Percentiles rank a stretch among this genome's conserved stretches.
phyloP scores from a whole-genome alignment of 257 asterid species.

The Solanum etuberosum region DNA sequence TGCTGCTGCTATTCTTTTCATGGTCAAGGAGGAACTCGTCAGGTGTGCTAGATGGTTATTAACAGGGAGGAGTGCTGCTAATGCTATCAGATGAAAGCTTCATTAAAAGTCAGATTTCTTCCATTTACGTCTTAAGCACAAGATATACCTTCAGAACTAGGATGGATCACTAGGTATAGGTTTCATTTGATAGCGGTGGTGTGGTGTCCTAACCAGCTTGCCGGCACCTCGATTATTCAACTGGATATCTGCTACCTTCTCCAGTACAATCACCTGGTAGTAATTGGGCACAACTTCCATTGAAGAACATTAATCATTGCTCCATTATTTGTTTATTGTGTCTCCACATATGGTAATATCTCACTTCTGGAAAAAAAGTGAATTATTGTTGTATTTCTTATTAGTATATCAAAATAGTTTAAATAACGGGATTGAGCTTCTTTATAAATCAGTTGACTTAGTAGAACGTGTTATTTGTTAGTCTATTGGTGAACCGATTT shows the following conservation, averaged over 20 bases:
- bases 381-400: neutral
- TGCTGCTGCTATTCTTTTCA: slow-evolving; percentile 94
- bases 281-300: neutral
- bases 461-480: neutral
- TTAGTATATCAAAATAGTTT: neutral
- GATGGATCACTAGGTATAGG: neutral
- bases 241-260: neutral
- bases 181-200: neutral
- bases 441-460: neutral
- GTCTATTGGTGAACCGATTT: neutral
- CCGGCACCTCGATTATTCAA: neutral
- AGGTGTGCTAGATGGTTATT: slow-evolving; percentile 72
- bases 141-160: neutral
- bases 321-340: neutral
- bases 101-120: neutral
- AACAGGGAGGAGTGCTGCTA: slow-evolving; percentile 21
- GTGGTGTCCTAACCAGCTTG: neutral
- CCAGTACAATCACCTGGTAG: neutral
- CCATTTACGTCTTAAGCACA: neutral
- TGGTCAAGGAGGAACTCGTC: slow-evolving; percentile 96
- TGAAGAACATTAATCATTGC: neutral
- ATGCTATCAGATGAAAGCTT: slow-evolving; percentile 16
- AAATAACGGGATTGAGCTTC: neutral
- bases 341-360: neutral
- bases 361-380: neutral